Evolutionary conservation across 176 grass and related monocot genomes (phyloP), one percentile per base, ranked within the genome.

Genomic region (Oryza coarctata): DNA sequence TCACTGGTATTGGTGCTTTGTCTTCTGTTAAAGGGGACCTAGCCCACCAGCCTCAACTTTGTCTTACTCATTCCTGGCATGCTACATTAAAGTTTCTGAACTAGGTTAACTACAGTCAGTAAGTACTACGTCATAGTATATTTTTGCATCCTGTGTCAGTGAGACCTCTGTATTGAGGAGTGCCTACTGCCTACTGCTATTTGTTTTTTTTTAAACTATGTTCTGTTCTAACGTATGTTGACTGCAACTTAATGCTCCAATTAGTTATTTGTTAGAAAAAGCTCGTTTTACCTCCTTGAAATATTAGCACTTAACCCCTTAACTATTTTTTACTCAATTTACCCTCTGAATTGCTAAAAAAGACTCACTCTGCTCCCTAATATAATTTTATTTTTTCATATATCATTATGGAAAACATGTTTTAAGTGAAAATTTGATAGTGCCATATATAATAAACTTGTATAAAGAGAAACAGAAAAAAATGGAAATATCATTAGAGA

Each of bases 41-140:
- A 75, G 63, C 76, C 49, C 82, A 80, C 70, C 49, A 75, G 76
- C 82, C 35, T 75, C 30, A 22, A 30, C 68, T 80, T 84, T 88
- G 81, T 80, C 81, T 75, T 84, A 34, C 72, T 84, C 70, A 80
- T 88, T 84, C 70, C 60, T 79, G 43, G 43, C 81, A 88, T 84
- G 70, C 49, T 84, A 75, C 76, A 70, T n/a, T 68, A 50, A 28
- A 84, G 69, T 74, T 84, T 80, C 62, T 62, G 74, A 68, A 80
- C 75, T 38, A 79, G 73, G 67, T 67, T 84, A 74, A 33, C 68
- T 68, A 73, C 29, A 35, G 6, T 74, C 14, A 62, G 36, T 80
- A 69, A 70, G 45, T 50, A 34, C 9, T 50, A 47, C 75, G 49
- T 84, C 84, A 43, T 63, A 75, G 12, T 70, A 80, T 62, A 39